Conservation (phyloP, 371 early-diverging fungal genomes). For the Modicella reniformis region DNA sequence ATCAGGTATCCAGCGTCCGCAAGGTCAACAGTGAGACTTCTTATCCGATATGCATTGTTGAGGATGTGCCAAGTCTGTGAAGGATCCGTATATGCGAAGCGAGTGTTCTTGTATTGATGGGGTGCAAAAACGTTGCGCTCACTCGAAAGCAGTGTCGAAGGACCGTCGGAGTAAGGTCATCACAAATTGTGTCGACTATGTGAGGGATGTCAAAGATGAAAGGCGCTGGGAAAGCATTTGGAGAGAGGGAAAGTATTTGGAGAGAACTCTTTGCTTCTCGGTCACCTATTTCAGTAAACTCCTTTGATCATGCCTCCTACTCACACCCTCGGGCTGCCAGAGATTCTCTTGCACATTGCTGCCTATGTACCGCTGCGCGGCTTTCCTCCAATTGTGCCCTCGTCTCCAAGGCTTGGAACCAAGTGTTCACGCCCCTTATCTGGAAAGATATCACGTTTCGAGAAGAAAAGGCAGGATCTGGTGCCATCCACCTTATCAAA, state of each 20-base stretch:
- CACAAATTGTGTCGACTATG: slow-evolving; percentile 14
- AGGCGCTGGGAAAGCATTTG: background rate
- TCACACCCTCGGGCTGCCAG: slow-evolving; percentile 5
- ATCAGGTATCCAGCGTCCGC: slow-evolving; percentile 17
- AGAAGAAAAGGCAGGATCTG: no score
- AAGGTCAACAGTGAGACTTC: slow-evolving; percentile 11
- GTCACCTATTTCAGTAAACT: no score
- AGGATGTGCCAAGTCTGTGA: slow-evolving; percentile 24
- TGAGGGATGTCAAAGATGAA: slow-evolving; percentile 23
- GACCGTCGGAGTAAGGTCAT: slow-evolving; percentile 2
- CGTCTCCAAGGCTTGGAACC: background rate
- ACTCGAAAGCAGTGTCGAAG: slow-evolving; percentile 15
- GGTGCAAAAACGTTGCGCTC: slow-evolving; percentile 1
- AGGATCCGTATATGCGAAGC: slow-evolving; percentile 4
- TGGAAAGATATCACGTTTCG: background rate
- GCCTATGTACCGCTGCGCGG: background rate
- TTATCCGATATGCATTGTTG: slow-evolving; percentile 9
- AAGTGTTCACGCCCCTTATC: background rate
- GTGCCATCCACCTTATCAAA: no score
- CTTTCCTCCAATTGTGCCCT: background rate
- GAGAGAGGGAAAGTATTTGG: no score
- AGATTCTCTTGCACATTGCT: background rate
- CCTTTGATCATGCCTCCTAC: background rate
- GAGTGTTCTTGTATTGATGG: background rate
- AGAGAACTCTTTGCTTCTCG: no score